A percentile compares a stretch with the other conserved stretches of the same genome.
Evolutionary conservation across 495 filamentous ascomycete genomes (phyloP).

Genomic region (Aspergillus incahuasiensis): DNA sequence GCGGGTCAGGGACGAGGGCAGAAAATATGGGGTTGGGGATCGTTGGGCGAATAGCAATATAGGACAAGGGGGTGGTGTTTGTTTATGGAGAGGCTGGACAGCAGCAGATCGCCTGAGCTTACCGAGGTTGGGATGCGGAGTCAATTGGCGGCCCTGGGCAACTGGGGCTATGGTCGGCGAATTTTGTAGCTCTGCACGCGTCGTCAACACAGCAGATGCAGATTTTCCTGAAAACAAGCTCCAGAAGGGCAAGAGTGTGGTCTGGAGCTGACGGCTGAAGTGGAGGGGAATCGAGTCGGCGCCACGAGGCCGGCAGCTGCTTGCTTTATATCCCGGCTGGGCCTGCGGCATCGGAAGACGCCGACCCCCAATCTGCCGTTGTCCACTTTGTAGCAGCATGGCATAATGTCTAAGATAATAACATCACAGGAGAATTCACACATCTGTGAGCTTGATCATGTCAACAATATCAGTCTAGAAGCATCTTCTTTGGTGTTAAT

Average conservation of each 20-base stretch:
- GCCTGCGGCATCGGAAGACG: slow-evolving; percentile 15
- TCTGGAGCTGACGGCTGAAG: slow-evolving; percentile 1
- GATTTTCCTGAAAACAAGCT: slow-evolving; percentile 4
- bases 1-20: slow-evolving; percentile 5
- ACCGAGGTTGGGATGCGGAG: slow-evolving; percentile 14
- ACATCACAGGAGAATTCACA: background rate
- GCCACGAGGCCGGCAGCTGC: slow-evolving; percentile 26
- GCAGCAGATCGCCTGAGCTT: slow-evolving; percentile 4
- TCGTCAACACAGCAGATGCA: background rate
- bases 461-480: too few relatives aligned
- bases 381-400: background rate
- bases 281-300: slow-evolving; percentile 1
- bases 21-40: slow-evolving; percentile 15
- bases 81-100: slow-evolving; percentile 14
- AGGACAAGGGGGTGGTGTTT: slow-evolving; percentile 17
- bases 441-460: background rate
- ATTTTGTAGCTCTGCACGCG: slow-evolving; percentile 3
- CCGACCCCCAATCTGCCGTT: slow-evolving; percentile 14
- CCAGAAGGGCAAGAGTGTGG: background rate
- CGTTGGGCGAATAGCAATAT: slow-evolving; percentile 16
- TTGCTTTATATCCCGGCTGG: slow-evolving; percentile 11
- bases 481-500: too few relatives aligned
- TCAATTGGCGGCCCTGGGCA: slow-evolving; percentile 3
- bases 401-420: background rate
- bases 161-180: background rate